Conservation (phyloP, 176 grass and related monocot genomes). For the Puccinellia tenuiflora region DNA sequence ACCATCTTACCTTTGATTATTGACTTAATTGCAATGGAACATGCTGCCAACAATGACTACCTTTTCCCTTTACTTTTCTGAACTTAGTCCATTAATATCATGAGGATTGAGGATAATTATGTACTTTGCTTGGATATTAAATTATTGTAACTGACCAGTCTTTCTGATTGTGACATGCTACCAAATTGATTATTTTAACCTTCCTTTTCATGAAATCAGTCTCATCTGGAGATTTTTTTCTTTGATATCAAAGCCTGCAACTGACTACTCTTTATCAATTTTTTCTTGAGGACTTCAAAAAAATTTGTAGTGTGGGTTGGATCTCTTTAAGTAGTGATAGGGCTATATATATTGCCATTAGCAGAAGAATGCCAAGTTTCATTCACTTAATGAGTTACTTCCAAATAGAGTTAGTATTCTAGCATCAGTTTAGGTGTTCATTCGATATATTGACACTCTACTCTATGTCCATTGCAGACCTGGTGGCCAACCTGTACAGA, state of each 20-base stretch:
- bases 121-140: not conserved
- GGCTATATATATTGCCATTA: not conserved
- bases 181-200: not conserved
- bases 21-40: not conserved
- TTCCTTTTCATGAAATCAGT: not conserved
- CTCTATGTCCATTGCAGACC: constrained; percentile 50
- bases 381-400: not conserved
- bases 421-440: constrained; percentile 10
- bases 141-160: not conserved
- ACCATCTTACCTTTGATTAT: not conserved
- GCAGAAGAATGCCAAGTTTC: not conserved
- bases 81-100: not conserved
- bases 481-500: constrained; percentile 83
- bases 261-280: not conserved
- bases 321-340: not conserved
- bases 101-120: not conserved
- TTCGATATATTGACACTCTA: not conserved
- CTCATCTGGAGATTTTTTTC: not conserved
- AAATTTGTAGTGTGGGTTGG: not conserved
- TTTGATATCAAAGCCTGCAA: not conserved
- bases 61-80: not conserved
- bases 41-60: not conserved
- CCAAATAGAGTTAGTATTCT: not conserved
- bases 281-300: not conserved
- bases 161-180: not conserved